phyloP scores from a whole-genome alignment of 2,329 filamentous ascomycete genomes.

The Macroventuria anomochaeta region DNA sequence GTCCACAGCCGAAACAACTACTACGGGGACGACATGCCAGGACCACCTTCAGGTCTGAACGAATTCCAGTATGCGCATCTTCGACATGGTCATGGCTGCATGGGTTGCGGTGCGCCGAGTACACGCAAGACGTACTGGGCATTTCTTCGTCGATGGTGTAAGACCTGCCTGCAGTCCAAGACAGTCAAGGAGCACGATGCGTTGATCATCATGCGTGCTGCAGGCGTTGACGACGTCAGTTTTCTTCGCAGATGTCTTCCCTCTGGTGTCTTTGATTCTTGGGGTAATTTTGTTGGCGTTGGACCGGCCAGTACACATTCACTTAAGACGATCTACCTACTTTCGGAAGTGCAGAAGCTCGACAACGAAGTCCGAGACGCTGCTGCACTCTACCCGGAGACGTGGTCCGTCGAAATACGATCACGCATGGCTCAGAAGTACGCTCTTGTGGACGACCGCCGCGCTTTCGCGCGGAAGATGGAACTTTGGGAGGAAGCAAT shows the following conservation, averaged over 20 bases:
- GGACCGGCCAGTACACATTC: conserved; percentile 45
- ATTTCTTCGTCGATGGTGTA: conserved; percentile 52
- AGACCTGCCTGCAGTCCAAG: conserved; percentile 46
- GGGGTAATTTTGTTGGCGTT: conserved; percentile 49
- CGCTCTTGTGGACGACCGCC: conserved; percentile 39
- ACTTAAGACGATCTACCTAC: conserved; percentile 42
- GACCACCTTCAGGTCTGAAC: conserved; percentile 44
- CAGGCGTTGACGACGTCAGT: conserved; percentile 35
- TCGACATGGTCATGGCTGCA: conserved; percentile 49
- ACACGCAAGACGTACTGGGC: conserved; percentile 54
- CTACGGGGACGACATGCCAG: conserved; percentile 43
- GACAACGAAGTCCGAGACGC: conserved; percentile 33
- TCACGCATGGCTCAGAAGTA: conserved; percentile 33
- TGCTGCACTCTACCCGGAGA: conserved; percentile 20
- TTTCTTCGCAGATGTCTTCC: conserved; percentile 41
- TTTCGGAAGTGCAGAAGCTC: conserved; percentile 38
- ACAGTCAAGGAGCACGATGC: conserved; percentile 43
- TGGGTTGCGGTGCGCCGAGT: conserved; percentile 44
- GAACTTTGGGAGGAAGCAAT: conserved; percentile 47
- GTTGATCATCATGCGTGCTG: conserved; percentile 33
- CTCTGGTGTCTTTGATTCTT: conserved; percentile 47
- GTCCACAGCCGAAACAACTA: conserved; percentile 45
- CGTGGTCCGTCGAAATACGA: conserved; percentile 31
- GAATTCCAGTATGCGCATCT: conserved; percentile 52
- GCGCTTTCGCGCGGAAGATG: conserved; percentile 45